phyloP scores from a whole-genome alignment of 108 stramenopile genomes.

The Nannochloropsis oceanica region DNA sequence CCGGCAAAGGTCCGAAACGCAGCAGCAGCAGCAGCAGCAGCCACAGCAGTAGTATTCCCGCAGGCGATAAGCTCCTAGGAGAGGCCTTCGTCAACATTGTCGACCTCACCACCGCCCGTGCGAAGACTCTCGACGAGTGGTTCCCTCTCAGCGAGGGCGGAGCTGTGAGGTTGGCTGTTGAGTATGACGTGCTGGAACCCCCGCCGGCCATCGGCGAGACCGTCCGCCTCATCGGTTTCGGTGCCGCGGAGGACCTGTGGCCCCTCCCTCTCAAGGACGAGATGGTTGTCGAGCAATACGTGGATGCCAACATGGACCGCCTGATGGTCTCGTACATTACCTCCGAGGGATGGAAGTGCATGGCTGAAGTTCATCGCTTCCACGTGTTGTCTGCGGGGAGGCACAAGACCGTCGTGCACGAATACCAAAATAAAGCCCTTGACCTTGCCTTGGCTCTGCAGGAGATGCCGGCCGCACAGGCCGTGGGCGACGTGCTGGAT shows the following conservation, averaged over 20 bases:
- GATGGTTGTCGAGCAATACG: background rate
- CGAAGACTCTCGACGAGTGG: background rate
- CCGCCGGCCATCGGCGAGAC: background rate
- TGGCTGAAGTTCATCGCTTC: conserved; percentile 17
- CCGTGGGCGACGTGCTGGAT: background rate
- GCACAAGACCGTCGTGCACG: background rate
- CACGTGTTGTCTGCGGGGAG: background rate
- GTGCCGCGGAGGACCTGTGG: background rate
- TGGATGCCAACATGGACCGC: conserved; percentile 6
- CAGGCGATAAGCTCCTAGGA: background rate
- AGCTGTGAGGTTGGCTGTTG: background rate
- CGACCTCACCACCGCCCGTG: background rate
- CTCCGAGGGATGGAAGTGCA: conserved; percentile 14
- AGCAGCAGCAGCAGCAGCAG: background rate
- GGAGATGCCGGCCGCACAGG: background rate
- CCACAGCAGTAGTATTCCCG: background rate
- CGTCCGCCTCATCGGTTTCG: background rate
- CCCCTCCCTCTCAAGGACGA: background rate
- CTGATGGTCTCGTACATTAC: conserved; percentile 1
- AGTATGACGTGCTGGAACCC: background rate
- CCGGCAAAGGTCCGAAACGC: background rate
- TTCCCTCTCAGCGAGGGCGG: background rate
- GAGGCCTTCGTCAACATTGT: background rate
- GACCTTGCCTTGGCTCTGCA: background rate
- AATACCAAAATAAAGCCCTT: background rate